Evolutionary conservation across 2,329 filamentous ascomycete species (phyloP).

Genomic region (Phoma herbarum): DNA sequence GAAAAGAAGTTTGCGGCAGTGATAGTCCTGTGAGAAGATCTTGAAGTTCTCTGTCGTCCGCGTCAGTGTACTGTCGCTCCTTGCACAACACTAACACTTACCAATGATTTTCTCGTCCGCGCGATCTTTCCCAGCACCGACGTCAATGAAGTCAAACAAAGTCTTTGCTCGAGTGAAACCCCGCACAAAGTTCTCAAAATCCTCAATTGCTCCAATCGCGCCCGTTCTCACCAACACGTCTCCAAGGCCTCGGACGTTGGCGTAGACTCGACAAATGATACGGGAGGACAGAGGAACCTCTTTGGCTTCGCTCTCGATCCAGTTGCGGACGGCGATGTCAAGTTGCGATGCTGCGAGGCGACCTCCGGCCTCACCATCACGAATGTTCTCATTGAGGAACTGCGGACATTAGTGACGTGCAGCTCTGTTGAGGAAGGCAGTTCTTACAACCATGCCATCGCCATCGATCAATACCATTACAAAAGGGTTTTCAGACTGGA

Average conservation of each 20-base stretch:
- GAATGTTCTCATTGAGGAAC: constrained; percentile 61
- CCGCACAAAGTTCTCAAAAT: constrained; percentile 62
- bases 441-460: constrained; percentile 58
- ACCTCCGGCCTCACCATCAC: constrained; percentile 62
- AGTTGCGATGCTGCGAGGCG: constrained; percentile 62
- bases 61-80: constrained; percentile 11
- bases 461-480: constrained; percentile 65
- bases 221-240: constrained; percentile 59
- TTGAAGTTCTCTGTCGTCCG: constrained; percentile 61
- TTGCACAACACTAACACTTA: constrained; percentile 44
- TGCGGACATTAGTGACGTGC: constrained; percentile 5
- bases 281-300: constrained; percentile 55
- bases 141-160: constrained; percentile 57
- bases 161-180: constrained; percentile 63
- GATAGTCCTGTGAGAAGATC: constrained; percentile 64
- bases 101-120: constrained; percentile 59
- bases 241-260: constrained; percentile 61
- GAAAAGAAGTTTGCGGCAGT: constrained; percentile 68
- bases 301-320: constrained; percentile 48
- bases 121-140: constrained; percentile 57
- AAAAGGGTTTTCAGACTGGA: constrained; percentile 56
- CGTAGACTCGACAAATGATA: constrained; percentile 63
- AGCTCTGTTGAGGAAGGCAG: not conserved
- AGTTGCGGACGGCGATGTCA: constrained; percentile 54
- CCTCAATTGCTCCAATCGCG: constrained; percentile 52